phyloP scores from a whole-genome alignment of 257 asterid genomes.

The Linderniella brevidens region DNA sequence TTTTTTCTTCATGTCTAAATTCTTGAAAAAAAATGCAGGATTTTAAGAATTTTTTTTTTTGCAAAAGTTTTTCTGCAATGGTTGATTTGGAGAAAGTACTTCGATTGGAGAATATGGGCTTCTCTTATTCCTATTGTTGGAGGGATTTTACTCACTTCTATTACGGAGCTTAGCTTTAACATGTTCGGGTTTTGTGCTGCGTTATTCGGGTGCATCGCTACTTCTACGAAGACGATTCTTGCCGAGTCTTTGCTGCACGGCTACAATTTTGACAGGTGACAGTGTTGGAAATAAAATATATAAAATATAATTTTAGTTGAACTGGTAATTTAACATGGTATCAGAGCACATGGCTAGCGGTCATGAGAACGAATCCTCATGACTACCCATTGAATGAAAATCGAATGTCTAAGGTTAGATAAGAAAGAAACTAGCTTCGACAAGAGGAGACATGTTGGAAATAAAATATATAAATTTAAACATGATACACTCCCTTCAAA shows the following conservation, averaged over 20 bases:
- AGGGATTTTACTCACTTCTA: slow-evolving; percentile 62
- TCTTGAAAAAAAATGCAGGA: too few species aligned
- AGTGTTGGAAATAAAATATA: slow-evolving; percentile 13
- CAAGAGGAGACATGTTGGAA: too few species aligned
- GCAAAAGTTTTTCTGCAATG: slow-evolving; percentile 62
- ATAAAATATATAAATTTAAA: too few species aligned
- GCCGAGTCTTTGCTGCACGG: slow-evolving; percentile 72
- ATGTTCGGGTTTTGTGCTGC: slow-evolving; percentile 69
- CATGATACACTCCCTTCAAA: too few species aligned
- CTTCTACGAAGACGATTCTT: slow-evolving; percentile 70
- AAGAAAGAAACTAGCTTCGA: too few species aligned
- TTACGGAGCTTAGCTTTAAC: slow-evolving; percentile 73
- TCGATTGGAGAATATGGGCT: slow-evolving; percentile 71
- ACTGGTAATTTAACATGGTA: too few species aligned
- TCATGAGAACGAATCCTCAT: too few species aligned
- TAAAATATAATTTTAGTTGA: too few species aligned
- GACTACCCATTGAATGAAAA: too few species aligned
- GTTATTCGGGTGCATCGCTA: slow-evolving; percentile 66
- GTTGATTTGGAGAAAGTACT: slow-evolving; percentile 61
- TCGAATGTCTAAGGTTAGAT: too few species aligned
- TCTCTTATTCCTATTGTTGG: slow-evolving; percentile 75
- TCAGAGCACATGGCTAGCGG: too few species aligned
- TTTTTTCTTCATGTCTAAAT: not conserved
- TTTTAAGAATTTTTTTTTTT: not conserved
- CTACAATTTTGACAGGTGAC: slow-evolving; percentile 66